Evolutionary conservation across 306 rosid genomes (phyloP), one percentile per base, ranked within the genome.

Genomic region (Aeschynomene evenia): DNA sequence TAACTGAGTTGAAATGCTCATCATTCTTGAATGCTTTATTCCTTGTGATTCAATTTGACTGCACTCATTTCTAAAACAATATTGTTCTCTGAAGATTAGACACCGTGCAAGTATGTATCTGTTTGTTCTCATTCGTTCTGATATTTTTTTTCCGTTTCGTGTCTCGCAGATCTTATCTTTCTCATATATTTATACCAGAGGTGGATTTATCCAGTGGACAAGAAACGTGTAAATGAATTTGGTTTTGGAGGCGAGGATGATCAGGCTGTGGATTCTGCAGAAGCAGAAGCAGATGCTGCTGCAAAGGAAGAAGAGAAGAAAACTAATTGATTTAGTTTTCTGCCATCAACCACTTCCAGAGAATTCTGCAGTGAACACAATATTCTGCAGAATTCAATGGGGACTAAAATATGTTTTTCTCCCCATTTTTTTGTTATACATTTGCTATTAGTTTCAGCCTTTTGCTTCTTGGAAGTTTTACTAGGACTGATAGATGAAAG

Each of bases 161-260:
- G 57, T 12, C 16, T 51, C 70, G 92, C 97, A 94, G 99, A 94
- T 85, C n/a, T 94, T 60, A 94, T 94, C 78, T 94, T 94, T 56
- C 80, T 91, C 59, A 88, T 94, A 77, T 85, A 84, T 66, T 10
- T 91, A 58, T 94, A 94, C 73, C 99, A 94, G 75, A 87, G 87
- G 77, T 94, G 99, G 99, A 54, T 78, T 50, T 94, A 94, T 82
- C 97, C 97, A 3, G 99, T 94, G 42, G 99, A 94, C 84, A 91
- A 74, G 77, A 94, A 81, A 75, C 99, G 99, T 50, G 79, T 94
- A 19, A 94, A 94, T 36, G 99, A 94, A 65, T 94, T 87, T 61
- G 99, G 99, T 81, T 94, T 94, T 50, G 96, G 92, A 10, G 99
- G 95, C 29, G 99, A 91, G 66, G 97, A 91, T 28, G 89, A 81